Evolutionary conservation across 495 filamentous ascomycete genomes (phyloP).

Genomic region (Aspergillus hancockii): DNA sequence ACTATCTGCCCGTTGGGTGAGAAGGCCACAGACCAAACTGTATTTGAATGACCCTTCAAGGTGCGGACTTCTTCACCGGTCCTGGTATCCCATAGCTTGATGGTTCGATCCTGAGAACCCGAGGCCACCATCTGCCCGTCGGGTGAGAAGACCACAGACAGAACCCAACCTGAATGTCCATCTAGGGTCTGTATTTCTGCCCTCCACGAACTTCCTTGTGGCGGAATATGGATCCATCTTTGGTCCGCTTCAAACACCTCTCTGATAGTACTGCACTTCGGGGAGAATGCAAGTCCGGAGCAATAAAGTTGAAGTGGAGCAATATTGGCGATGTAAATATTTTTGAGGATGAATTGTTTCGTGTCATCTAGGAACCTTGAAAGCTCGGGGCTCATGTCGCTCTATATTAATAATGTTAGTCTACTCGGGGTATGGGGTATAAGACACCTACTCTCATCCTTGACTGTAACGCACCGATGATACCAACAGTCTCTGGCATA

Average conservation of each 20-base stretch:
- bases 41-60: conserved; percentile 2
- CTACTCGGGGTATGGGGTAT: too few species aligned
- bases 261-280: too few species aligned
- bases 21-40: too few species aligned
- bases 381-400: conserved; percentile 23
- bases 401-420: too few species aligned
- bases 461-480: conserved; percentile 7
- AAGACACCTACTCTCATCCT: conserved; percentile 6
- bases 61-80: conserved; percentile 5
- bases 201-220: conserved; percentile 10
- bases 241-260: conserved; percentile 3
- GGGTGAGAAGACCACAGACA: too few species aligned
- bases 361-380: conserved; percentile 35
- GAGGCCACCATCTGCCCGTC: too few species aligned
- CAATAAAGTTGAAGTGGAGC: conserved; percentile 24
- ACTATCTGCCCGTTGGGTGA: too few species aligned
- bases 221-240: background rate
- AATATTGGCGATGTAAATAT: conserved; percentile 40
- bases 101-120: too few species aligned
- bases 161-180: conserved; percentile 2
- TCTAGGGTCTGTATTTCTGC: conserved; percentile 7
- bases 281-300: conserved; percentile 37
- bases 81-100: too few species aligned
- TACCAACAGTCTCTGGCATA: conserved; percentile 22
- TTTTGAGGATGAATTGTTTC: too few species aligned